Percentiles rank a stretch among this genome's conserved stretches.
Evolutionary conservation across 257 asterid species (phyloP).

Genomic region (Solanum commersonii): DNA sequence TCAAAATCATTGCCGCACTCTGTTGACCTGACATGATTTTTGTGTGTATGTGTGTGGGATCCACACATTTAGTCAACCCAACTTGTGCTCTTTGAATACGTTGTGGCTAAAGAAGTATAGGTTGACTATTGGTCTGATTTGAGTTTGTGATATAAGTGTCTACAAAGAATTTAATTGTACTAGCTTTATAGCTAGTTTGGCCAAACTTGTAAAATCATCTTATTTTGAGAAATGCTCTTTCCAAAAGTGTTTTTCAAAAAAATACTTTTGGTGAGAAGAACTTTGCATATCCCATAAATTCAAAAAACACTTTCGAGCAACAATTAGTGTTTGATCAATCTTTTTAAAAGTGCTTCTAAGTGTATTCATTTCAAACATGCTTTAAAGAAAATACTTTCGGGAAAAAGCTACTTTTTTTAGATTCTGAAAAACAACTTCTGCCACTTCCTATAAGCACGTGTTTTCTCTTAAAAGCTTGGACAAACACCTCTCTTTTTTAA

Average conservation of each 20-base stretch:
- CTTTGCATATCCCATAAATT: background rate
- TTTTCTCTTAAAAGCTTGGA: background rate
- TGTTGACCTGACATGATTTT: background rate
- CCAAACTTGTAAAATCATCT: background rate
- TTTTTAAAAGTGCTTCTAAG: background rate
- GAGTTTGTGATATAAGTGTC: background rate
- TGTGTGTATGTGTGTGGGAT: background rate
- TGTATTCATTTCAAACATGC: background rate
- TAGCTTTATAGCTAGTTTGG: background rate
- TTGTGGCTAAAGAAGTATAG: background rate
- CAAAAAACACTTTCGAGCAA: background rate
- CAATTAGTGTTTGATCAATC: background rate
- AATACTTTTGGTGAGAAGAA: background rate
- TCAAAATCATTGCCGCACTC: background rate
- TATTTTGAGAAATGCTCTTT: background rate
- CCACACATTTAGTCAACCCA: background rate
- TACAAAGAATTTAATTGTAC: background rate
- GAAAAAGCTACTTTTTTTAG: background rate
- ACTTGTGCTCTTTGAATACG: background rate
- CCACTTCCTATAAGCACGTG: background rate
- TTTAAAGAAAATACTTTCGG: background rate
- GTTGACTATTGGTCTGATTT: background rate
- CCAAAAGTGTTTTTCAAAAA: background rate
- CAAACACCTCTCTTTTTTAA: background rate
- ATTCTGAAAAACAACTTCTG: background rate